Evolutionary conservation across 2,329 filamentous ascomycete species (phyloP), one percentile per base, ranked within the genome.

Genomic region (Exutisphaerella laricina): DNA sequence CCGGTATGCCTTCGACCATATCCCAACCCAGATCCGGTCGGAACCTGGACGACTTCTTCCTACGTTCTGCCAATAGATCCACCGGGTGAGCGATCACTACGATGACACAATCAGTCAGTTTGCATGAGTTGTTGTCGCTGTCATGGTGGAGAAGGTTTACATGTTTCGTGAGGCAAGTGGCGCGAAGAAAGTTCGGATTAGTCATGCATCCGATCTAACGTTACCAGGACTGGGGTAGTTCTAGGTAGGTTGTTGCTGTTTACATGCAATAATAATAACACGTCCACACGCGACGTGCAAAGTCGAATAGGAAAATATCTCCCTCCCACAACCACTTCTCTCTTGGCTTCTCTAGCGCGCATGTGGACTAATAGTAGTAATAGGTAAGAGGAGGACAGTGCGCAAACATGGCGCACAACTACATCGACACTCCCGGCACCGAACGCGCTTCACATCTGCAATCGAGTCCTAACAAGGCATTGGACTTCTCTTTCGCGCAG

Each of bases 401-500:
- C 22, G 22, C 17, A 5, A 60, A 25, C 46, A 72, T 73, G 70
- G 68, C 68, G 40, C 63, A 66, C 54, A 57, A 59, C 51, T 68
- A 74, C 60, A 77, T 94, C 67, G 85, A 92, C 68, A 94, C 89
- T 57, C 90, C 90, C 59, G 83, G 84, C 63, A 94, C 88, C 49
- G 85, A 88, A 60, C 67, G 82, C 54, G 88, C 84, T 60, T 21
- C 10, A 5, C 88, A 96, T 75, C 81, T 83, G 66, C 73, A 94
- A 50, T 35, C 33, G 18, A 79, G 69, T 65, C 52, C 52, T 5
- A 50, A 39, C 30, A 50, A 52, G 21, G 52, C 58, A 67, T 80
- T 94, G 60, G 88, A 94, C 57, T 81, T 90, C 55, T 94, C 88
- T 39, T 83, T 88, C 58, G 88, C 94, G 62, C 81, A 86, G 44